phyloP scores from a whole-genome alignment of 345 rosid genomes.

The Pistacia atlantica region DNA sequence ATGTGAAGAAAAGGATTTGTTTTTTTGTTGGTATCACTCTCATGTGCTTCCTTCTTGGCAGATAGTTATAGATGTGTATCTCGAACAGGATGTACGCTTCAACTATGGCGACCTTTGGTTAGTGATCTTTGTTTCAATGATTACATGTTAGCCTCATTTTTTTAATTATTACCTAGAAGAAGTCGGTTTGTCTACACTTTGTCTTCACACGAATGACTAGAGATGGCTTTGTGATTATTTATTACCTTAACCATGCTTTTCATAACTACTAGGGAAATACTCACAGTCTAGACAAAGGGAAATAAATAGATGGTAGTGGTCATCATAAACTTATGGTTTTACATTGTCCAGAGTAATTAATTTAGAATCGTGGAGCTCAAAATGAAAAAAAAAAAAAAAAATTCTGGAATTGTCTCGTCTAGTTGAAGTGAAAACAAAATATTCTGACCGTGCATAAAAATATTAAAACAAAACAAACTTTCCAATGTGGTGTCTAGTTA shows the following conservation, averaged over 20 bases:
- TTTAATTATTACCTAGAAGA: neutral
- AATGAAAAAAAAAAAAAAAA: neutral
- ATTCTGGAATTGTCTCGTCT: neutral
- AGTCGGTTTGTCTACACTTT: neutral
- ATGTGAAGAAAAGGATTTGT: neutral
- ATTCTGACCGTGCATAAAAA: neutral
- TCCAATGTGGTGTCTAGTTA: neutral
- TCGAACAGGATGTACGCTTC: slow-evolving; percentile 28
- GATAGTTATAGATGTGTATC: slow-evolving; percentile 34
- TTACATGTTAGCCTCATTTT: neutral
- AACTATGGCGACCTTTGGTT: slow-evolving; percentile 43
- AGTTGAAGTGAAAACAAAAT: neutral
- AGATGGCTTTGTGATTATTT: neutral
- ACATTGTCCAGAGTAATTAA: neutral
- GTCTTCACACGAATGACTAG: neutral
- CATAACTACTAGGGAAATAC: neutral
- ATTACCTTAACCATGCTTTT: neutral
- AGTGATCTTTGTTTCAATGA: slow-evolving; percentile 26
- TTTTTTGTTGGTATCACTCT: neutral
- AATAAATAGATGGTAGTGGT: neutral
- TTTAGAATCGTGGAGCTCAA: neutral
- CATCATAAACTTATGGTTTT: neutral
- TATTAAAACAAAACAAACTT: too few relatives aligned
- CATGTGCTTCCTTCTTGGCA: slow-evolving; percentile 24
- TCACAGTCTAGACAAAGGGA: neutral